These are phyloP conservation scores for Hydrangea macrophylla DNA, from an alignment of 148 eudicot genomes.

Conservation along the genomic window DNA sequence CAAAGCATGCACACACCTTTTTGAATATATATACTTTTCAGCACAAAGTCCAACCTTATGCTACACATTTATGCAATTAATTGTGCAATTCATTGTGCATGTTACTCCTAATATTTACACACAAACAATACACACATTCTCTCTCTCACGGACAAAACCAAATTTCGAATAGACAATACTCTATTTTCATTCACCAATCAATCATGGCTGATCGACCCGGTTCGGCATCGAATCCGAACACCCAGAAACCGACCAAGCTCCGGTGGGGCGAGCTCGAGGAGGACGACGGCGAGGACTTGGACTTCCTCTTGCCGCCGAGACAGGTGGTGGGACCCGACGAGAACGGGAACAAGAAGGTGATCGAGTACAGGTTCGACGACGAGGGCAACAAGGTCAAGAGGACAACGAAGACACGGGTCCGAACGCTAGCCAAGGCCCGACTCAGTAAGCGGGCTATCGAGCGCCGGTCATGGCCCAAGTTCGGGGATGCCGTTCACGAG, in stretches of 20 bases:
- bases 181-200: background rate
- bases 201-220: constrained; percentile 21
- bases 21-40: no score
- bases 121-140: no score
- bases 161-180: no score
- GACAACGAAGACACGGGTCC: constrained; percentile 57
- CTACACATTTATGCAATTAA: no score
- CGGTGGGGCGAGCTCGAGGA: constrained; percentile 68
- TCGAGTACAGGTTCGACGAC: constrained; percentile 54
- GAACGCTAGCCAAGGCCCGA: constrained; percentile 56
- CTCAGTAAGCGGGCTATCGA: constrained; percentile 61
- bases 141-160: no score
- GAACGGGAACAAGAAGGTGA: constrained; percentile 53
- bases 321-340: constrained; percentile 63
- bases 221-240: constrained; percentile 1
- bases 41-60: no score
- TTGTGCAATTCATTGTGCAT: no score
- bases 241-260: constrained; percentile 27
- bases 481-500: constrained; percentile 61
- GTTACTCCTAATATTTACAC: no score
- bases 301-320: constrained; percentile 53
- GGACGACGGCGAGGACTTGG: constrained; percentile 53
- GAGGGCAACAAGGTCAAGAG: constrained; percentile 57
- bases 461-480: constrained; percentile 57
- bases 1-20: no score